Percentiles rank a stretch among this genome's conserved stretches.
Evolutionary conservation across 345 rosid species (phyloP).

Genomic region (Clausena lansium): DNA sequence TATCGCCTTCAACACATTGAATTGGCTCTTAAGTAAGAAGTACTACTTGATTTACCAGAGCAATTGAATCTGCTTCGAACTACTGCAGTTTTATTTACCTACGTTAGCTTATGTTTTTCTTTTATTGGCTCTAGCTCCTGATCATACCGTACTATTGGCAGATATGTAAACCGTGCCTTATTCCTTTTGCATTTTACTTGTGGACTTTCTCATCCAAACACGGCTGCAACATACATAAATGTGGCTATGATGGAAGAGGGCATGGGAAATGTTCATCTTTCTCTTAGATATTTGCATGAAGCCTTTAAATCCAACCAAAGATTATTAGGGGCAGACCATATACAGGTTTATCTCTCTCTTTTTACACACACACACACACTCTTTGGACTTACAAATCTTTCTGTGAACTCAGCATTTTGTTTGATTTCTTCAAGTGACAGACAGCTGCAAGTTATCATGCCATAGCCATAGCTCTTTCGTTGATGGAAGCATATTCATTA

Average conservation of each 20-base stretch:
- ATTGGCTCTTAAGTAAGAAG: conserved; percentile 64
- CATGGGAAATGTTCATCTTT: conserved; percentile 68
- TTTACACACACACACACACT: neutral
- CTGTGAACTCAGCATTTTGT: neutral
- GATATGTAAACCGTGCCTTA: conserved; percentile 68
- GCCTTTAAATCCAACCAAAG: conserved; percentile 77
- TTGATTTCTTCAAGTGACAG: conserved; percentile 29
- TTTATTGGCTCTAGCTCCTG: conserved; percentile 13
- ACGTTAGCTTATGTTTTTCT: neutral
- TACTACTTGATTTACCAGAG: conserved; percentile 5
- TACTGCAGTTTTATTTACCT: neutral
- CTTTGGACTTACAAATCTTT: neutral
- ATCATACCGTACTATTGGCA: conserved; percentile 24
- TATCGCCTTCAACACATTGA: conserved; percentile 75
- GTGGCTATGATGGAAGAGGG: conserved; percentile 89
- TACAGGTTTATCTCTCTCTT: conserved; percentile 45
- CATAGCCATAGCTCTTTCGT: conserved; percentile 72
- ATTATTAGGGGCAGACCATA: conserved; percentile 63
- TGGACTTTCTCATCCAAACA: conserved; percentile 75
- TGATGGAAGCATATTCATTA: conserved; percentile 72
- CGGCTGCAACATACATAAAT: conserved; percentile 68
- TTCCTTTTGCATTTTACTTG: conserved; percentile 71
- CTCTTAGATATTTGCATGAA: conserved; percentile 70
- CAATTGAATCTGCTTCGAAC: neutral
- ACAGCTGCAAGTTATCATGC: conserved; percentile 78